Evolutionary conservation across 2,329 filamentous ascomycete species (phyloP).

Genomic region (Proliferodiscus dingleyae): DNA sequence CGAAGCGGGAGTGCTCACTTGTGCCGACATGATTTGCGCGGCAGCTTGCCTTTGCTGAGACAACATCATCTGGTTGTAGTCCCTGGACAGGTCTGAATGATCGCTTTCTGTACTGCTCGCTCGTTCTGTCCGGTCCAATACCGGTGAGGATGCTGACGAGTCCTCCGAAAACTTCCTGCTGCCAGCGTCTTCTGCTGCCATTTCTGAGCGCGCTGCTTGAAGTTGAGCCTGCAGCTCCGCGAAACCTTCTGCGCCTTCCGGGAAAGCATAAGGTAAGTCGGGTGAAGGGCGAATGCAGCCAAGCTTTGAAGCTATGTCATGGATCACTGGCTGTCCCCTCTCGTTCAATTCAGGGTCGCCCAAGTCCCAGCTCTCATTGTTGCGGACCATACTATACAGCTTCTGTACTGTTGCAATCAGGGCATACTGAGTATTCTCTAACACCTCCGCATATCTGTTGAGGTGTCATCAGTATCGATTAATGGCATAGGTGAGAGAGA

Average conservation of each 20-base stretch:
- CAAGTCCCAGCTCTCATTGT: conserved; percentile 53
- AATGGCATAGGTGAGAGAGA: neutral
- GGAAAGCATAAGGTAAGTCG: conserved; percentile 55
- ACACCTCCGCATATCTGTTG: conserved; percentile 55
- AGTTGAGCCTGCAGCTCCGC: conserved; percentile 52
- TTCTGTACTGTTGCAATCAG: conserved; percentile 62
- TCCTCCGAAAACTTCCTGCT: conserved; percentile 19
- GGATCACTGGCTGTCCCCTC: conserved; percentile 57
- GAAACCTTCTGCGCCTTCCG: conserved; percentile 56
- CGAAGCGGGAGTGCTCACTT: neutral
- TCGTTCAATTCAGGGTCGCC: conserved; percentile 62
- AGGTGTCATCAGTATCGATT: neutral
- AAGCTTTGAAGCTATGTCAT: conserved; percentile 60
- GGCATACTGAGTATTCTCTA: conserved; percentile 61
- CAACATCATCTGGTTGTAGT: conserved; percentile 23
- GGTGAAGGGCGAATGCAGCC: conserved; percentile 59
- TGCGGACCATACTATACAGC: conserved; percentile 59
- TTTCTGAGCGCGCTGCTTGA: conserved; percentile 29
- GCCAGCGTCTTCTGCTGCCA: conserved; percentile 16
- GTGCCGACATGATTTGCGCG: neutral
- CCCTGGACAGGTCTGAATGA: conserved; percentile 22
- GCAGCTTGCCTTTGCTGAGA: conserved; percentile 16
- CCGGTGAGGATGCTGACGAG: conserved; percentile 19
- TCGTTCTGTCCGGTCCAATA: conserved; percentile 19
- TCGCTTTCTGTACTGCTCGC: conserved; percentile 28